Evolutionary conservation across 2,329 filamentous ascomycete genomes (phyloP), one percentile per base, ranked within the genome.

Genomic region (Ceratocystis papillata): DNA sequence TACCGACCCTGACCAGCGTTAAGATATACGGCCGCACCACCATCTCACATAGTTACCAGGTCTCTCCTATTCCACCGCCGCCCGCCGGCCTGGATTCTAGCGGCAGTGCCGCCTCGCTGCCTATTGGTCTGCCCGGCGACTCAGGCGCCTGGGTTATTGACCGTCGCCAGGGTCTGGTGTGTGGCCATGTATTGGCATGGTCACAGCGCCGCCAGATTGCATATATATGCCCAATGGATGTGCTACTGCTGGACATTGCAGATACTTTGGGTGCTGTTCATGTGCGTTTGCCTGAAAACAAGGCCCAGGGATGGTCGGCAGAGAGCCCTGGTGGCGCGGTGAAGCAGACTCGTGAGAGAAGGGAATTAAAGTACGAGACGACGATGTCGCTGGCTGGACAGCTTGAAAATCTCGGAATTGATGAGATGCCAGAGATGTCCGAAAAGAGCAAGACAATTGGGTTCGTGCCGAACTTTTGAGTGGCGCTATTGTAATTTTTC

Each of bases 151-250:
- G 93, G 93, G 84, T 97, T 3, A 85, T 96, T 17, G 89, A 93
- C 70, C 87, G 89, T 67, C 81, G 82, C 5, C 80, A 86, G n/a
- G 90, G 90, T 1, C 83, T 86, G 46, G 84, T 96, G 2, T 94
- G 90, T 70, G 93, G 93, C 0, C 93, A 96, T 71, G 89, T 97
- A 0, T 80, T 97, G 12, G 93, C 93, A 0, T 96, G 88, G 86
- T 93, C 88, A 70, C 83, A 86, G 69, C 84, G 86, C 68, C 93
- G 89, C 72, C 84, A 84, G 53, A 86, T 90, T 4, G 91, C 91
- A 0, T 97, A 96, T 74, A 94, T 97, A 68, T 94, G 90, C 68
- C 93, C 93, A 0, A 97, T 97, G 93, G 89, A 96, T 67, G 82
- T 96, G 1, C 77, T 96, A 12, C 80, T 97, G 10, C 83, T 87